Conservation (phyloP, 148 eudicot species). For the Salicornia ramosissima region DNA sequence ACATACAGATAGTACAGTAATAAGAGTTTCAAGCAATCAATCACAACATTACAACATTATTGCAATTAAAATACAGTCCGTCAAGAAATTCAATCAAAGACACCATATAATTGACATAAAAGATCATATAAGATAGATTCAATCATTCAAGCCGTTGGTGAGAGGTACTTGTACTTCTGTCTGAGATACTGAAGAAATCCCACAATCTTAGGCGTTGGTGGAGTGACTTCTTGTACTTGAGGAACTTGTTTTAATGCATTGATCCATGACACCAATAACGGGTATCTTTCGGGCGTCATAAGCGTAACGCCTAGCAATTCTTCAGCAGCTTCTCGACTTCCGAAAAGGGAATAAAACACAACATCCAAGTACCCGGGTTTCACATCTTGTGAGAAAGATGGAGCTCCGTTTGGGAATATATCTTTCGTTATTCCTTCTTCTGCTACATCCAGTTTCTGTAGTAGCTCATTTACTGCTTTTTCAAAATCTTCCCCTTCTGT, state of each 20-base stretch:
- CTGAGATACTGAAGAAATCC: neutral
- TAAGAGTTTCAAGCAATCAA: too few species aligned
- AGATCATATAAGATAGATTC: too few species aligned
- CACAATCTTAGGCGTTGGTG: conserved; percentile 8
- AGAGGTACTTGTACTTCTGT: conserved; percentile 9
- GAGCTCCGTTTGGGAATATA: conserved; percentile 21
- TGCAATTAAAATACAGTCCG: too few species aligned
- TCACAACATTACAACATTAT: too few species aligned
- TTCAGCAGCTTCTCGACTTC: conserved; percentile 4
- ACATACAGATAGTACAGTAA: too few species aligned
- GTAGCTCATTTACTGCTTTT: neutral
- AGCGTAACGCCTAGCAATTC: conserved; percentile 14
- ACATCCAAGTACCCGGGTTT: conserved; percentile 30
- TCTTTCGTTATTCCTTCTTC: conserved; percentile 30
- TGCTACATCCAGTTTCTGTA: conserved; percentile 19
- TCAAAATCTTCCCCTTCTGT: conserved; percentile 20
- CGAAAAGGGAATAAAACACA: conserved; percentile 16
- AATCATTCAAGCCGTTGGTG: conserved; percentile 7
- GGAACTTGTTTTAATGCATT: conserved; percentile 15
- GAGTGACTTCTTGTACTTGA: conserved; percentile 9
- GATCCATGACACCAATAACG: conserved; percentile 17
- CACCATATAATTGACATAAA: too few species aligned
- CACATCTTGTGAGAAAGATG: conserved; percentile 6
- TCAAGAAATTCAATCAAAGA: too few species aligned
- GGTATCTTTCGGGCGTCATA: conserved; percentile 14